Evolutionary conservation across 2,329 filamentous ascomycete genomes (phyloP), one percentile per base, ranked within the genome.

Genomic region (Colletotrichum cuscutae): DNA sequence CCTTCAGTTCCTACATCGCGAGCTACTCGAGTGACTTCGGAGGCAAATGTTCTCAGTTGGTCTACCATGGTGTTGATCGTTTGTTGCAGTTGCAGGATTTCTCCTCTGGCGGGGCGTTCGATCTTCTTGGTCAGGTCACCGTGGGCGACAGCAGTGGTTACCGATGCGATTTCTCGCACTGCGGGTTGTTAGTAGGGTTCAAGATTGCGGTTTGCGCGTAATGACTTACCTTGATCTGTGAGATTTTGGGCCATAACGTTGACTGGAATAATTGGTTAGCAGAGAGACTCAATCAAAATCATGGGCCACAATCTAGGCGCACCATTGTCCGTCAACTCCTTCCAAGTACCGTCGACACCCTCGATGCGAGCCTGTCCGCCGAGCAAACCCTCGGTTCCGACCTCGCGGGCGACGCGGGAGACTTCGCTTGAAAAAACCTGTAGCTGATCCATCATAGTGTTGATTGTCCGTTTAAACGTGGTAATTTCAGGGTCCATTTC

Each of bases 401-500:
- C 96, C 83, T 98, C 96, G 82, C 95, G 94, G 65, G 96, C 96
- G 77, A 98, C 92, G 77, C 95, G 93, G 42, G 96, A 98, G 79
- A 98, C 96, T 85, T 98, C 95, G 82, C 94, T 97, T 76, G 96
- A 96, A 83, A 98, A 98, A 73, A 97, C 94, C 81, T 98, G 95
- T 72, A 98, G 89, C 83, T 98, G 96, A 81, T 98, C 96, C 91
- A 98, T 97, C 96, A 98, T 98, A 77, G 94, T 97, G 82, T 98
- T 98, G 86, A 98, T 98, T 74, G 96, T 98, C 78, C 95, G 92
- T 85, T 98, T 98, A 87, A 98, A 98, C 11, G 95, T 95, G 32
- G 95, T 97, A 79, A 98, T 98, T 87, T 98, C 96, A 32, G 95
- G 95, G 87, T 98, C 96, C 93, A 98, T 97, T 85, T 98, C 96